phyloP scores from a whole-genome alignment of 768 basidiomycete species.

The Agrocybe praecox region DNA sequence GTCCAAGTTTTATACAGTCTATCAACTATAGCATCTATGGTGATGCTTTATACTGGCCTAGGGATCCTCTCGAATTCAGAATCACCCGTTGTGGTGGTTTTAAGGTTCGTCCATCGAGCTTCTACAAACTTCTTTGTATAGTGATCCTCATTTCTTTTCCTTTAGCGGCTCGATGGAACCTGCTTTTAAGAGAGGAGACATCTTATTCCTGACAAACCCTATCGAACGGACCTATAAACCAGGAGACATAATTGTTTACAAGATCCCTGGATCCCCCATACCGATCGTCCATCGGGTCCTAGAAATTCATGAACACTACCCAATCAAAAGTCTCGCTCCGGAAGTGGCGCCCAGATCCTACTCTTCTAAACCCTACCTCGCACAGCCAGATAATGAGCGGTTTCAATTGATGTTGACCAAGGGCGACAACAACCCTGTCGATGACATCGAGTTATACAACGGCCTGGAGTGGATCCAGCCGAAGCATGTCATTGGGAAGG shows the following conservation, averaged over 20 bases:
- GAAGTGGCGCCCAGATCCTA: too few species aligned
- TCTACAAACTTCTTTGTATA: neutral
- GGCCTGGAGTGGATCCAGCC: constrained; percentile 83
- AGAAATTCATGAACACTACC: constrained; percentile 74
- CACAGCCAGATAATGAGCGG: neutral
- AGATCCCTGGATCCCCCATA: constrained; percentile 84
- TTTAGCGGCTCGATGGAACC: constrained; percentile 90
- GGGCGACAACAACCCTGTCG: constrained; percentile 89
- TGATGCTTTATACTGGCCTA: constrained; percentile 95
- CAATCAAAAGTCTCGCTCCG: constrained; percentile 6
- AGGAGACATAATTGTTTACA: constrained; percentile 97
- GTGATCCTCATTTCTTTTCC: too few species aligned
- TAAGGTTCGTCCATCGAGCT: constrained; percentile 55
- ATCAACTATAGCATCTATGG: constrained; percentile 79
- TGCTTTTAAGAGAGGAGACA: constrained; percentile 90
- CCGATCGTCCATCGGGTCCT: constrained; percentile 94
- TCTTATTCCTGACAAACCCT: constrained; percentile 90
- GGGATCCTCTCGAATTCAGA: constrained; percentile 86
- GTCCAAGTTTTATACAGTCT: constrained; percentile 87
- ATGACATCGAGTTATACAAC: constrained; percentile 84
- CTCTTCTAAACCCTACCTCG: too few species aligned
- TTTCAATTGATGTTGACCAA: constrained; percentile 84
- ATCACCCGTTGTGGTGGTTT: constrained; percentile 91
- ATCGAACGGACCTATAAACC: constrained; percentile 67
- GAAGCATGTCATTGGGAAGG: constrained; percentile 88